phyloP scores from a whole-genome alignment of 116 monocot genomes.

The Cymodocea nodosa region DNA sequence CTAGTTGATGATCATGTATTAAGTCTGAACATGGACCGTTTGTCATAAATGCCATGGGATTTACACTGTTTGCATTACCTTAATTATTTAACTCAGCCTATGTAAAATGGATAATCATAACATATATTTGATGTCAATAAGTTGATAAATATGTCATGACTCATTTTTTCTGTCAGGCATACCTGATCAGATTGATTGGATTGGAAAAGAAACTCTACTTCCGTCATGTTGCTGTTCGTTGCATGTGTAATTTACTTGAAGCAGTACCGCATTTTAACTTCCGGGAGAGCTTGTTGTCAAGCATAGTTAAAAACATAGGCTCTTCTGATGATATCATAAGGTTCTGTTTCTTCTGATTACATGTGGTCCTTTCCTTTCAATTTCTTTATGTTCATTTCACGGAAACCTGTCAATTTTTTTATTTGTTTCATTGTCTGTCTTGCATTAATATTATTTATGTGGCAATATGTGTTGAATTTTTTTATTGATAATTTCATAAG shows the following conservation, averaged over 20 bases:
- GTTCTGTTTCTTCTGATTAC: slow-evolving; percentile 12
- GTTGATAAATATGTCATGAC: neutral
- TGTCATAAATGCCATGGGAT: no score
- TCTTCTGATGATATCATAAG: slow-evolving; percentile 79
- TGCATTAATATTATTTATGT: no score
- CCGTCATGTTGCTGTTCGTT: slow-evolving; percentile 48
- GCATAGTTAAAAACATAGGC: slow-evolving; percentile 54
- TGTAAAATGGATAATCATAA: no score
- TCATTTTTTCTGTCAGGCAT: slow-evolving; percentile 33
- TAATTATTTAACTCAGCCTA: no score
- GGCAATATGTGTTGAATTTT: no score
- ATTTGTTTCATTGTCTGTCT: neutral
- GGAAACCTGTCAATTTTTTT: neutral
- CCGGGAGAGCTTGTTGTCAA: slow-evolving; percentile 45
- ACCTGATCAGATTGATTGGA: slow-evolving; percentile 42
- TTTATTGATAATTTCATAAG: no score
- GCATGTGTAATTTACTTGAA: slow-evolving; percentile 71
- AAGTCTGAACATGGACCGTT: no score
- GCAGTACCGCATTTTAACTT: slow-evolving; percentile 86
- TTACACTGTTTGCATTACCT: neutral
- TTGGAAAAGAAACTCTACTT: slow-evolving; percentile 51
- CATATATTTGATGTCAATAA: no score
- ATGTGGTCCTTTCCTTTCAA: neutral
- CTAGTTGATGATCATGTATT: no score
- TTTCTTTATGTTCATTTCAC: neutral